phyloP scores from a whole-genome alignment of 1,284 basidiomycete species.

The Sporisorium graminicola region DNA sequence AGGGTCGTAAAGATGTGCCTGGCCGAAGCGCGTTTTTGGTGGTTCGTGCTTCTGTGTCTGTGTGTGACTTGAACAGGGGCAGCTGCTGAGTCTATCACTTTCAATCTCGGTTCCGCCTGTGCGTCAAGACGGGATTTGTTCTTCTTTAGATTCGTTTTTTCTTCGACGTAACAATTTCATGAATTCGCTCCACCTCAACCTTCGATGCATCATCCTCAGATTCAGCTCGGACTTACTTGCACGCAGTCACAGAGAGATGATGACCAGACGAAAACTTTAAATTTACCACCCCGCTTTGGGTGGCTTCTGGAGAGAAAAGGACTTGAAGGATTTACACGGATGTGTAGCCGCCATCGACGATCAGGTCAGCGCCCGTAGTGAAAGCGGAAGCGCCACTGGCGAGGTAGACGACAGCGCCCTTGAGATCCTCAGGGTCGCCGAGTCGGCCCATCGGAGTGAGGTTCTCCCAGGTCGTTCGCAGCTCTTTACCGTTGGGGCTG shows the following conservation, averaged over 20 bases:
- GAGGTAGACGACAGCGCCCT: constrained; percentile 83
- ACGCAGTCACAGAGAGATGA: background rate
- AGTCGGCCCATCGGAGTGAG: constrained; percentile 84
- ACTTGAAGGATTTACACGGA: constrained; percentile 19
- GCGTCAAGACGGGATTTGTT: background rate
- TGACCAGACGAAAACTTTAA: background rate
- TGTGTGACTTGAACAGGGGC: background rate
- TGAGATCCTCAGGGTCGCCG: constrained; percentile 71
- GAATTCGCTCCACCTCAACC: background rate
- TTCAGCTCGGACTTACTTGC: background rate
- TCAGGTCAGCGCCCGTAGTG: constrained; percentile 85
- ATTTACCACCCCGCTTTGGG: background rate
- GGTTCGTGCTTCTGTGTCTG: constrained; percentile 28
- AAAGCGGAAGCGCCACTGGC: constrained; percentile 86
- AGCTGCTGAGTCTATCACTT: constrained; percentile 15
- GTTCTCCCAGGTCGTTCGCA: constrained; percentile 81
- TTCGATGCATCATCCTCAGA: background rate
- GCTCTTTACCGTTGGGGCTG: constrained; percentile 72
- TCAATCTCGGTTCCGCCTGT: constrained; percentile 24
- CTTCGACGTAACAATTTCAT: constrained; percentile 2
- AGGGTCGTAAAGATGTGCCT: background rate
- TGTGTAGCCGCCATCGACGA: constrained; percentile 85
- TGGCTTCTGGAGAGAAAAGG: background rate
- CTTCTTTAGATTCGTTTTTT: background rate
- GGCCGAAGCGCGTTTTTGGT: background rate